phyloP scores from a whole-genome alignment of 176 grass and related monocot species.

The Phoenix roebelenii region DNA sequence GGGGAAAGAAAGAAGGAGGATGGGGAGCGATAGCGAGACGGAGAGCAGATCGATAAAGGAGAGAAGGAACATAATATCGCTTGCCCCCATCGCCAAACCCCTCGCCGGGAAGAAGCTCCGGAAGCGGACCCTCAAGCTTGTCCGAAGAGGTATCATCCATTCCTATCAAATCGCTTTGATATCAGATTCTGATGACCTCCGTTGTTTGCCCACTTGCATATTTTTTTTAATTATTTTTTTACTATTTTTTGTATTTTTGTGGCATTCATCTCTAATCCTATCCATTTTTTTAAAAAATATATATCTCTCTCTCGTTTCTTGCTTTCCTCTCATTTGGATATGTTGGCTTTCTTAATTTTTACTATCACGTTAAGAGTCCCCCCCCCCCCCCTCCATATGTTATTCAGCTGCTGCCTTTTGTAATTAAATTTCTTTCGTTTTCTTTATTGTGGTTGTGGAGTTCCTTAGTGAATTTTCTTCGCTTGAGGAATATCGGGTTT shows the following conservation, averaged over 20 bases:
- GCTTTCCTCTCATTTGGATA: not conserved
- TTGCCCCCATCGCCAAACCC: constrained; percentile 72
- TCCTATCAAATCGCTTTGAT: too few species aligned
- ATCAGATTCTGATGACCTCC: too few species aligned
- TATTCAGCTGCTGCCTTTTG: not conserved
- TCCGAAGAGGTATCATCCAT: constrained; percentile 39
- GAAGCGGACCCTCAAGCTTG: constrained; percentile 87
- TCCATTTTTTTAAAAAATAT: not conserved
- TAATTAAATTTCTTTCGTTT: not conserved
- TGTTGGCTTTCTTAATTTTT: not conserved
- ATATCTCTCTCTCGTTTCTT: not conserved
- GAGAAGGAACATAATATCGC: constrained; percentile 25
- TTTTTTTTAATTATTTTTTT: not conserved
- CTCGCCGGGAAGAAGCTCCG: constrained; percentile 69
- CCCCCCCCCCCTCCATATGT: not conserved
- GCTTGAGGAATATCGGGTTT: too few species aligned
- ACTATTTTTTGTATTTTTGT: not conserved
- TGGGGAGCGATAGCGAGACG: constrained; percentile 46
- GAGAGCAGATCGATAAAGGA: constrained; percentile 25
- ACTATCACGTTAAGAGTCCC: not conserved
- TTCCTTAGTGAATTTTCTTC: too few species aligned
- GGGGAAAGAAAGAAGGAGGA: not conserved
- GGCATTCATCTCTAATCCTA: not conserved
- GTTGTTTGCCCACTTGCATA: too few species aligned
- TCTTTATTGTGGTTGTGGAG: too few species aligned